Percentiles rank a stretch among this genome's conserved stretches.
Evolutionary conservation across 345 rosid genomes (phyloP).

Genomic region (Eucalyptus cladocalyx): DNA sequence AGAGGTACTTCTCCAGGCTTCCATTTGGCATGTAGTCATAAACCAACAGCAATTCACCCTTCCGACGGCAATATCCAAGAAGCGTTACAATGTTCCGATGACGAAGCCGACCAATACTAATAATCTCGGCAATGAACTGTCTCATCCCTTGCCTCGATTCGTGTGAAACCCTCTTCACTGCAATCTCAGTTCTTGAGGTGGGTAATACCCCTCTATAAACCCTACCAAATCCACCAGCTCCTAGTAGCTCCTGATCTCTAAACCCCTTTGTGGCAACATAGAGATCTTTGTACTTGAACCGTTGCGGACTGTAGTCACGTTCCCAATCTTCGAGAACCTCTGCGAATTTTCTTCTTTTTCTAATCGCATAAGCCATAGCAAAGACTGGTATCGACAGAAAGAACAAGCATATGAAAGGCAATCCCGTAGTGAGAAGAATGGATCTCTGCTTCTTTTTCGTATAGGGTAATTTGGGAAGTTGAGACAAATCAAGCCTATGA

Average conservation of each 20-base stretch:
- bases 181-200: background rate
- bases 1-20: background rate
- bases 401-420: background rate
- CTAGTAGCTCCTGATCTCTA: conserved; percentile 43
- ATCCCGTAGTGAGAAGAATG: background rate
- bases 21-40: background rate
- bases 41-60: background rate
- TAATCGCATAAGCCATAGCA: background rate
- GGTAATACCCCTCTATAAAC: conserved; percentile 55
- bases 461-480: background rate
- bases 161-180: background rate
- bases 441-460: background rate
- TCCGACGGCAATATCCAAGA: background rate
- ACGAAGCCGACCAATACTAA: background rate
- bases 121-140: background rate
- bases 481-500: background rate
- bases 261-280: conserved; percentile 60
- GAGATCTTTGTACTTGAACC: conserved; percentile 53
- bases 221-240: conserved; percentile 56
- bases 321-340: background rate
- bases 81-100: background rate
- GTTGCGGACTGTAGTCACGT: conserved; percentile 30
- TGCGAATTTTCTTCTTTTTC: background rate
- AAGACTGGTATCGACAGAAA: background rate
- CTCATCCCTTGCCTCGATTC: background rate